These are phyloP conservation scores for Aspergillus eucalypticola DNA, from an alignment of 2,329 filamentous ascomycete species.

Conservation along the genomic window DNA sequence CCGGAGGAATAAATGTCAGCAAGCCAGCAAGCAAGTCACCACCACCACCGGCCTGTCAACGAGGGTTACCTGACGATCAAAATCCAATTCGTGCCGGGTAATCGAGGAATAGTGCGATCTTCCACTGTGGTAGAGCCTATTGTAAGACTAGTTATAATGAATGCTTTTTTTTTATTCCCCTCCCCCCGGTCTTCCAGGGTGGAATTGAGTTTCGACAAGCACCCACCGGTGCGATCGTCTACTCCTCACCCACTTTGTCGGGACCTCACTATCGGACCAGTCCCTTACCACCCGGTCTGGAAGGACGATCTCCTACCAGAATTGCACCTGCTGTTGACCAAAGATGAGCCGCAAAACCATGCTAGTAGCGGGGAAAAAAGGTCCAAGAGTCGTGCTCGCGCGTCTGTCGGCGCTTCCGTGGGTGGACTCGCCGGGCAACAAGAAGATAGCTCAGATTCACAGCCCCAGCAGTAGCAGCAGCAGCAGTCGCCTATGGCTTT, in stretches of 20 bases:
- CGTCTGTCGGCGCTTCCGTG: neutral
- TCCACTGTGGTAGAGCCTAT: neutral
- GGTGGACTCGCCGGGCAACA: neutral
- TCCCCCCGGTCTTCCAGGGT: slow-evolving; percentile 3
- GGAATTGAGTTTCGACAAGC: slow-evolving; percentile 39
- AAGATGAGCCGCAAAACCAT: neutral
- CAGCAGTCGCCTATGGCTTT: slow-evolving; percentile 3
- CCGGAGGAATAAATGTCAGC: slow-evolving; percentile 4
- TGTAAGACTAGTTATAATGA: neutral
- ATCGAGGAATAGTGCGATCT: neutral
- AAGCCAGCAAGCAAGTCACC: neutral
- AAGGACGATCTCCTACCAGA: neutral
- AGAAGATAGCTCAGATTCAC: neutral
- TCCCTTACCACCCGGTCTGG: neutral
- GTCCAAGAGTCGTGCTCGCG: neutral
- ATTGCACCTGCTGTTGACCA: neutral
- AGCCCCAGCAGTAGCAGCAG: neutral
- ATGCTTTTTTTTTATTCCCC: neutral
- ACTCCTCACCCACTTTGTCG: slow-evolving; percentile 31
- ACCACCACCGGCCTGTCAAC: neutral
- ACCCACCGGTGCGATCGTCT: slow-evolving; percentile 33
- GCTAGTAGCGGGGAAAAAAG: too few relatives aligned
- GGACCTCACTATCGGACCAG: slow-evolving; percentile 22
- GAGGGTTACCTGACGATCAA: neutral
- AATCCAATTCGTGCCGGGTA: neutral